Base-by-base conservation (phyloP, 2,329 filamentous ascomycete genomes). In the Colletotrichum camelliae region DNA sequence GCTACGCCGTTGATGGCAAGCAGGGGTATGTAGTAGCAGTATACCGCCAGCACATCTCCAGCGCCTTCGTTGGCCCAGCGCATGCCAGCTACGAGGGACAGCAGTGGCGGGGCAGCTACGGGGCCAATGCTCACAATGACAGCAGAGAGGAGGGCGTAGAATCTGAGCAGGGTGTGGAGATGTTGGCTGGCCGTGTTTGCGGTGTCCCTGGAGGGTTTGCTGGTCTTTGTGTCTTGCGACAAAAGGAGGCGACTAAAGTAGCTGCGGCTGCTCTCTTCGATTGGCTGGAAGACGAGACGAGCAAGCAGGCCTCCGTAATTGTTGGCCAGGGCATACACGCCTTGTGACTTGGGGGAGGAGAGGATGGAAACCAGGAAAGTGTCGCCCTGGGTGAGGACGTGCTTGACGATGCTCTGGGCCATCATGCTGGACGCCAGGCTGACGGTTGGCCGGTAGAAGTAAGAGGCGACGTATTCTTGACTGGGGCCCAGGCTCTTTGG, bases 301-400 rank as follows among this genome's bases (percentile, higher is more conserved):
- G 97, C 97, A 33, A 98, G 87, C 1, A 99, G 90, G 4, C 96
- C 95, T 27, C 97, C 97, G 83, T 97, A 99, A 84, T 98, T 99
- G 80, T 96, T 96, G 68, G 96, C 97, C 7, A 99, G 89, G 0
- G 96, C 95, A 82, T 98, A 99, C 43, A 95, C 93, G 16, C 97
- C 97, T 86, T 98, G 97, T 6, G 96, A 94, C 57, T 92, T 88
- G 2, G 97, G 90, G 0, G 93, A 92, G 8, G 96, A 93, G 73
- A 98, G 89, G 15, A 93, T 86, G 18, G 94, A 93, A 77, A 99
- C 93, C 66, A 98, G 92, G 79, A 98, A 91, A 2, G 96, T 95
- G 85, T 99, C 97, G 75, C 96, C 97, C 85, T 98, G 96, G 0
- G 97, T 98, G 68, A 99, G 91, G 68, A 98, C 83, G 83, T 98